Percentiles rank a stretch among this genome's conserved stretches.
phyloP scores from a whole-genome alignment of 1,284 basidiomycete genomes.

The Rhodotorula mucilaginosa region DNA sequence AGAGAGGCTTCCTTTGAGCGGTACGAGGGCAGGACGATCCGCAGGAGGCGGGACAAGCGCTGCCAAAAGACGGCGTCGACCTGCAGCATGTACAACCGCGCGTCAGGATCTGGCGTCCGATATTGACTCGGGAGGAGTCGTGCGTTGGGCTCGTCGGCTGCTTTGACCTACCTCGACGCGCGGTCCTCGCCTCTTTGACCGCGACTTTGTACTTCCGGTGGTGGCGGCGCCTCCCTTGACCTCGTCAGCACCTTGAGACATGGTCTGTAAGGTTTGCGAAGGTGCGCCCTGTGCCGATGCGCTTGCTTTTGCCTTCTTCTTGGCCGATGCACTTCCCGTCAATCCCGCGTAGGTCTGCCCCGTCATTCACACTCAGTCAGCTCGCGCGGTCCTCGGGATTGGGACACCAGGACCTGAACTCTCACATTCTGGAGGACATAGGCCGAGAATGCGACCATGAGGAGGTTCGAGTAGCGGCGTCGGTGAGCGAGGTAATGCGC shows the following conservation, averaged over 20 bases:
- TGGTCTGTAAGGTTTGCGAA: too few species aligned
- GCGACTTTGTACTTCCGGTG: constrained; percentile 17
- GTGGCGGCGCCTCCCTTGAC: background rate
- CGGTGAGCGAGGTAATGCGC: constrained; percentile 25
- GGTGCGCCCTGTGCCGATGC: background rate
- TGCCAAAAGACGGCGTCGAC: constrained; percentile 88
- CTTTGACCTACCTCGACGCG: constrained; percentile 28
- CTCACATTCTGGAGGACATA: constrained; percentile 33
- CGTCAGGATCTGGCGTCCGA: background rate
- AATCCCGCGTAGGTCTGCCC: constrained; percentile 29
- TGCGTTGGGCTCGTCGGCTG: too few species aligned
- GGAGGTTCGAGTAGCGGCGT: constrained; percentile 19
- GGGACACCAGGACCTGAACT: too few species aligned
- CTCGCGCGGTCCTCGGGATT: background rate
- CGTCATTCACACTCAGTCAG: background rate
- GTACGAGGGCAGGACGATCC: constrained; percentile 83
- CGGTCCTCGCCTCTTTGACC: constrained; percentile 16
- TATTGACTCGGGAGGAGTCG: background rate
- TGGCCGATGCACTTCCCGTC: constrained; percentile 14
- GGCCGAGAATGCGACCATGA: constrained; percentile 35
- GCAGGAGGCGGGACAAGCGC: constrained; percentile 70
- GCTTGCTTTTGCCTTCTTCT: constrained; percentile 4
- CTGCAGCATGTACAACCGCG: constrained; percentile 48
- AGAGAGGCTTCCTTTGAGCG: constrained; percentile 82
- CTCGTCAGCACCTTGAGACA: background rate